phyloP scores from a whole-genome alignment of 148 eudicot genomes.

The Fagopyrum homotropicum region DNA sequence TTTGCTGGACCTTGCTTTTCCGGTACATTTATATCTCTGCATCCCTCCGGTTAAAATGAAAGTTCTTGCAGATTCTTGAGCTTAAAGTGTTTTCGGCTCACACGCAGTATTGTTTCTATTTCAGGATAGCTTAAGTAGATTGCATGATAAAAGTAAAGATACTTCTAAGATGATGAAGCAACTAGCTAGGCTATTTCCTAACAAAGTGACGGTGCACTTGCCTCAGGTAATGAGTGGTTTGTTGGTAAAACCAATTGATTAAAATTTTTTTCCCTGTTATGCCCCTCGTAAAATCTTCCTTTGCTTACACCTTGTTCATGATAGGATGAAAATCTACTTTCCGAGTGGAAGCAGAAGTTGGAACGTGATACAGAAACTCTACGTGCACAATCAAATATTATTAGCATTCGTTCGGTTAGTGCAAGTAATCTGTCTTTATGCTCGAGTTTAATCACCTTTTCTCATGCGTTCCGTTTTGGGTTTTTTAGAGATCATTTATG shows the following conservation, averaged over 20 bases:
- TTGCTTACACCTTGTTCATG: constrained; percentile 4
- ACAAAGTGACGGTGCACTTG: constrained; percentile 78
- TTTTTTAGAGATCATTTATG: no score
- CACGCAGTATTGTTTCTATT: not conserved
- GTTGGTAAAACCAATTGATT: not conserved
- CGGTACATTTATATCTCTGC: constrained; percentile 35
- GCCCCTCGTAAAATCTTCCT: not conserved
- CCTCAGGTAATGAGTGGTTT: constrained; percentile 57
- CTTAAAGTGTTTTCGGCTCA: not conserved
- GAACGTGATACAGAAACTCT: constrained; percentile 84
- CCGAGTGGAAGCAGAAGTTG: constrained; percentile 85
- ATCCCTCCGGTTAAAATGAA: not conserved
- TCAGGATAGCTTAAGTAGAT: constrained; percentile 75
- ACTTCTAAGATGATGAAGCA: constrained; percentile 67
- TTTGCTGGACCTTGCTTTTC: constrained; percentile 75
- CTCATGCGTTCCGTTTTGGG: not conserved
- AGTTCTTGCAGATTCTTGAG: not conserved
- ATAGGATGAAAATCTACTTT: constrained; percentile 71
- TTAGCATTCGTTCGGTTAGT: constrained; percentile 70
- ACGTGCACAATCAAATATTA: constrained; percentile 64
- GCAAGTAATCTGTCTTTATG: constrained; percentile 32
- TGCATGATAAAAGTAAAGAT: constrained; percentile 77
- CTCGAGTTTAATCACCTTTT: not conserved
- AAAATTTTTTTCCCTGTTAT: not conserved
- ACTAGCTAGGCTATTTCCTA: constrained; percentile 74